Evolutionary conservation across 2,329 filamentous ascomycete genomes (phyloP), one percentile per base, ranked within the genome.

Genomic region (Talaromyces sp.): DNA sequence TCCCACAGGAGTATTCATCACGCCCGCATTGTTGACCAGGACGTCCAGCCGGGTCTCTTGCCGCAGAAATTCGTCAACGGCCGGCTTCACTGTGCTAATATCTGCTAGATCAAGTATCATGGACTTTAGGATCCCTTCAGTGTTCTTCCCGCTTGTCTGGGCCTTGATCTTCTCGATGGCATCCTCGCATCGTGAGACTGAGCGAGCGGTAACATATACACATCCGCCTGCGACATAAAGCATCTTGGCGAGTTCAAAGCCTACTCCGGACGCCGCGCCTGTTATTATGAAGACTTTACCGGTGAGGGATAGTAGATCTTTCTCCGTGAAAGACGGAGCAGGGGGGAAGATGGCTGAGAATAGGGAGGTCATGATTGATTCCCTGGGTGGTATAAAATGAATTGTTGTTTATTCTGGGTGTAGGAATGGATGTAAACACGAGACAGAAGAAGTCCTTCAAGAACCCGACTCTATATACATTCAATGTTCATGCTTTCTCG

Each of bases 1-100:
- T 15, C 74, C 77, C 2, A 58, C 57, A 1, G 77, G 72, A 4
- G 75, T 72, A 15, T 66, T 68, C 65, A 73, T 72, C 15, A 74
- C 67, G 8, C 74, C 75, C 0, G 75, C 76, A 61, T 79, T 79
- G 67, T 79, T 76, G 51, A 70, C 71, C 36, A 79, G 66, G 25
- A 79, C 70, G 62, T 80, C 75, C 19, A 80, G 71, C 11, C 72
- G 68, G 25, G 66, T 64, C 60, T 78, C 75, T 54, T 70, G 66
- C 11, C 64, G 55, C 32, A 69, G 59, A 63, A 80, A 79, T 4
- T 68, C 68, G 6, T 74, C 65, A 4, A 68, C 77, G 5, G 70
- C 33, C 13, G 30, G 2, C 30, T 57, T 57, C 36, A 61, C 36
- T n/a, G 30, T 61, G 74, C n/a, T 36, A 1, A 60, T 7, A 7